Percentiles rank a stretch among this genome's conserved stretches.
Evolutionary conservation across 1,139 yeast species (phyloP).

Genomic region (Zygosaccharomyces sapae): DNA sequence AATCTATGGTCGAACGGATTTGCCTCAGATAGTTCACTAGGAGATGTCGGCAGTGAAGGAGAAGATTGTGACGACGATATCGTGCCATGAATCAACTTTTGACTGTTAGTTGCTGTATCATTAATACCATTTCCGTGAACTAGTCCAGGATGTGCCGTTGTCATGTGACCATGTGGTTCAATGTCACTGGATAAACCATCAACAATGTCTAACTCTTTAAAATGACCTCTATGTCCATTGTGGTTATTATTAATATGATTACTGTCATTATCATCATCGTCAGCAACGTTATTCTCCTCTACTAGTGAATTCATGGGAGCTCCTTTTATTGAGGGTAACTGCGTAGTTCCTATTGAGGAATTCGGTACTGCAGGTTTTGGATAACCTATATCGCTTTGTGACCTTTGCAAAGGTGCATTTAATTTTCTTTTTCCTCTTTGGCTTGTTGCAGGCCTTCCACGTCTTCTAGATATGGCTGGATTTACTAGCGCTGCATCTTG

Average conservation of each 20-base stretch:
- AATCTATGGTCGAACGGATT: constrained; percentile 32
- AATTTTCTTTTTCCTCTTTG: constrained; percentile 22
- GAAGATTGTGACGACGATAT: constrained; percentile 30
- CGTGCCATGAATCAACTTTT: constrained; percentile 16
- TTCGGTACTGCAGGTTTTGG: constrained; percentile 28
- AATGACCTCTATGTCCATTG: constrained; percentile 18
- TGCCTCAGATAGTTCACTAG: constrained; percentile 36
- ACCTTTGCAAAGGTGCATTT: constrained; percentile 22
- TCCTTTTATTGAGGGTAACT: constrained; percentile 24
- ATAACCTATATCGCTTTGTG: constrained; percentile 32
- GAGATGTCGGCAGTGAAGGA: constrained; percentile 38
- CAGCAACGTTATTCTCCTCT: constrained; percentile 12
- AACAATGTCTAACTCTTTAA: constrained; percentile 37
- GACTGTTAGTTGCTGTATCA: constrained; percentile 7
- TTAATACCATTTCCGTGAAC: constrained; percentile 11
- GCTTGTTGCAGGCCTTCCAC: constrained; percentile 34
- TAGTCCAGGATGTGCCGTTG: constrained; percentile 4
- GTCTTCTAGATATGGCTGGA: constrained; percentile 26
- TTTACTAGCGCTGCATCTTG: constrained; percentile 8
- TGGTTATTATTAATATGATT: neutral
- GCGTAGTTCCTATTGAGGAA: constrained; percentile 24
- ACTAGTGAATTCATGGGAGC: constrained; percentile 19
- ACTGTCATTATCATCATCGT: constrained; percentile 1
- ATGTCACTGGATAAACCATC: constrained; percentile 42
- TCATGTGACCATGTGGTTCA: constrained; percentile 27